These are phyloP conservation scores for Wickerhamiella occidentalis DNA, from an alignment of 805 yeast genomes.

Conservation along the genomic window DNA sequence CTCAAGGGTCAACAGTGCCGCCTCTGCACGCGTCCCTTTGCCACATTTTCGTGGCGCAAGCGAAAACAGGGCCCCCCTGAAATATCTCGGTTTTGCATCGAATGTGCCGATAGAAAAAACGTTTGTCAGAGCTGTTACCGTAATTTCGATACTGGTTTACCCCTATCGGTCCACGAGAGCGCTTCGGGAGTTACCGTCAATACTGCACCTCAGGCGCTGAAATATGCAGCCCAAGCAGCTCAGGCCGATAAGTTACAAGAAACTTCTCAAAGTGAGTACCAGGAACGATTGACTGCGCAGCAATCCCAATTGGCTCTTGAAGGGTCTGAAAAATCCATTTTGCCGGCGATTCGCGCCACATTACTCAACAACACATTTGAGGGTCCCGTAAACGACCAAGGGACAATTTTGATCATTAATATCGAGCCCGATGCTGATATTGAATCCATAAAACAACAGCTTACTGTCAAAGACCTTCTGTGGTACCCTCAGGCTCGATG, in stretches of 20 bases:
- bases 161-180: conserved; percentile 65
- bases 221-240: neutral
- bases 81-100: conserved; percentile 59
- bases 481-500: conserved; percentile 48
- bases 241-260: neutral
- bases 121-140: conserved; percentile 83
- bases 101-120: conserved; percentile 68
- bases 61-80: conserved; percentile 35
- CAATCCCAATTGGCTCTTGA: neutral
- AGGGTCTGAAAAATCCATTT: neutral
- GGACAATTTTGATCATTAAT: neutral
- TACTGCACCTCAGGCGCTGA: conserved; percentile 7
- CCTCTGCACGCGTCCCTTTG: conserved; percentile 73
- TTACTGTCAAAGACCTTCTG: conserved; percentile 37
- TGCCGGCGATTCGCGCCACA: neutral
- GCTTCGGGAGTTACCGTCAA: conserved; percentile 30
- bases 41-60: conserved; percentile 64
- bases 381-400: neutral
- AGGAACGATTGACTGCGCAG: neutral
- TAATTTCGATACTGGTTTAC: conserved; percentile 73
- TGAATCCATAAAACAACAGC: conserved; percentile 25
- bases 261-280: neutral
- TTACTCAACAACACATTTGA: neutral
- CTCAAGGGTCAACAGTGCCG: conserved; percentile 69
- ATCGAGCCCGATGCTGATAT: conserved; percentile 53